Evolutionary conservation across 352 stramenopile genomes (phyloP).

Genomic region (Globisporangium camurandrum): DNA sequence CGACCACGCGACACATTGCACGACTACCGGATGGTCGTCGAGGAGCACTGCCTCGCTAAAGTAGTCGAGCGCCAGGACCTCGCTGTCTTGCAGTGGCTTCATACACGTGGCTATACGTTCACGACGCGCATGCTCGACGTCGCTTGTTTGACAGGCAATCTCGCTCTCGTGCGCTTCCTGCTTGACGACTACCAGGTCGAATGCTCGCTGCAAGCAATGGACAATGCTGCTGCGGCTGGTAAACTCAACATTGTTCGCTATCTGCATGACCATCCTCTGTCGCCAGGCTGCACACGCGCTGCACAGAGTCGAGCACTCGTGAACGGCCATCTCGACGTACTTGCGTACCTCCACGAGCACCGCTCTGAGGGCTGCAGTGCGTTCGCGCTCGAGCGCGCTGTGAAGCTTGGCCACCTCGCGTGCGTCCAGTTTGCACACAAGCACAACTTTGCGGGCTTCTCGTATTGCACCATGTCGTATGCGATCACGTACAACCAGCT

Average conservation of each 20-base stretch:
- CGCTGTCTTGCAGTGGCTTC: not conserved
- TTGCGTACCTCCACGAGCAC: too few relatives aligned
- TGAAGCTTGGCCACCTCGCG: not conserved
- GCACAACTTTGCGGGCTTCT: not conserved
- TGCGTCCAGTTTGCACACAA: not conserved
- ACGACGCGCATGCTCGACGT: not conserved
- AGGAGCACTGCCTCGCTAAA: too few relatives aligned
- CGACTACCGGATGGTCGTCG: too few relatives aligned
- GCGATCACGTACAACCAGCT: not conserved
- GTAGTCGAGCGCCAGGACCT: too few relatives aligned
- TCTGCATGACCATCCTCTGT: not conserved
- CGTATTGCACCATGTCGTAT: not conserved
- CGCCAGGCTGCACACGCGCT: not conserved
- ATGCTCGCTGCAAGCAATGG: not conserved
- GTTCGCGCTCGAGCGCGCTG: not conserved
- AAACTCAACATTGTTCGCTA: not conserved
- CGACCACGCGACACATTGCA: too few relatives aligned
- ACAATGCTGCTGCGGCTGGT: not conserved
- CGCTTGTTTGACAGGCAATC: not conserved
- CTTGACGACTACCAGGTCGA: not conserved
- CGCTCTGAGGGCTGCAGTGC: too few relatives aligned
- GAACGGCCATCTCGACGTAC: too few relatives aligned
- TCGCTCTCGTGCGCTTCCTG: not conserved
- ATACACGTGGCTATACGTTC: not conserved
- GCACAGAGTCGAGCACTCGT: not conserved